A percentile compares a stretch with the other conserved stretches of the same genome.
These are phyloP conservation scores for Tuber aestivum DNA, from an alignment of 495 filamentous ascomycete species.

Conservation along the genomic window DNA sequence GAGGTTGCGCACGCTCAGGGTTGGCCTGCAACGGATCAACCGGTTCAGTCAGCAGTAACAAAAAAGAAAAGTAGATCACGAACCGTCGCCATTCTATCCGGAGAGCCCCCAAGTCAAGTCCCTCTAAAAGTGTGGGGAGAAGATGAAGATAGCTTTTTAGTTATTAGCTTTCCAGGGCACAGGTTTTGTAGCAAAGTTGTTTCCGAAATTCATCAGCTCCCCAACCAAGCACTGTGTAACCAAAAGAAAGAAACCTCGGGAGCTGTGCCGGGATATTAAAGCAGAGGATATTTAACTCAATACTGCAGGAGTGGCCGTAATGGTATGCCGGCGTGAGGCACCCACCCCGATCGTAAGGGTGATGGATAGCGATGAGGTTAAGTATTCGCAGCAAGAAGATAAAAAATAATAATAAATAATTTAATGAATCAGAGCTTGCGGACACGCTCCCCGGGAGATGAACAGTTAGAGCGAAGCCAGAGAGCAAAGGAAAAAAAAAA, in stretches of 20 bases:
- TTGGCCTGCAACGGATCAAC: slow-evolving; percentile 22
- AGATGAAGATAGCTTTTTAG: neutral
- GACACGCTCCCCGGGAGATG: neutral
- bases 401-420: slow-evolving; percentile 6
- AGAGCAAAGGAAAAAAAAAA: neutral
- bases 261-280: slow-evolving; percentile 6
- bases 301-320: neutral
- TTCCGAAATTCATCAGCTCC: slow-evolving; percentile 14
- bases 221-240: slow-evolving; percentile 16
- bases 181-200: slow-evolving; percentile 3
- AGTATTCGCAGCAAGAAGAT: neutral
- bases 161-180: neutral
- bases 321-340: neutral
- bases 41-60: slow-evolving; percentile 20
- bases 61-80: slow-evolving; percentile 14
- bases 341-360: neutral
- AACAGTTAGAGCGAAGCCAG: neutral
- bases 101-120: neutral
- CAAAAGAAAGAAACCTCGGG: neutral
- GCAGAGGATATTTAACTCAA: slow-evolving; percentile 6
- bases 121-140: neutral
- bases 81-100: slow-evolving; percentile 35
- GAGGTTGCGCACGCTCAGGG: slow-evolving; percentile 25
- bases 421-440: neutral
- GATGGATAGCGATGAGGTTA: neutral